Evolutionary conservation across 495 filamentous ascomycete species (phyloP), one percentile per base, ranked within the genome.

Genomic region (Daldinia loculata): DNA sequence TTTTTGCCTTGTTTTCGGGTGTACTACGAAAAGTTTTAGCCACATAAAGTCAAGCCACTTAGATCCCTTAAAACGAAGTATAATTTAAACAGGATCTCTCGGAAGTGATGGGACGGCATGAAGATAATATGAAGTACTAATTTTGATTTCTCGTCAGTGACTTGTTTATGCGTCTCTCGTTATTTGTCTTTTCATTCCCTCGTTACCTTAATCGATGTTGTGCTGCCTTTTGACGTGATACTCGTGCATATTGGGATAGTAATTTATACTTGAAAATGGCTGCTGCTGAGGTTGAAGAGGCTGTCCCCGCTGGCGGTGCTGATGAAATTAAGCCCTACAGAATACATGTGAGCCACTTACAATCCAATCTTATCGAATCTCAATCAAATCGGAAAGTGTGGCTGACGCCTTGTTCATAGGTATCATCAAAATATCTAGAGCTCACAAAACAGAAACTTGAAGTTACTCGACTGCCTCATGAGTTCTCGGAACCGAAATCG

Each of bases 371-470:
- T 53, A 30, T 29, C 24, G 58, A 62, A 50, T 56, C 19, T 53
- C 11, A 39, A n/a, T 38, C 22, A 50, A 39, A 15, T 43, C 14
- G 15, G 26, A 30, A 17, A 57, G 14, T 59, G 65, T 74, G 63
- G 66, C 61, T 68, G 52, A 71, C 45, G 4, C 27, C 17, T 36
- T 39, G 8, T 8, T 45, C 36, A 27, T 52, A 87, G 84, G 79
- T 85, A 17, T 84, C 83, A 4, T 81, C 76, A 29, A 83, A 80
- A 69, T 84, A 87, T 70, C 77, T 87, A 0, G 79, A 85, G 51
- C 80, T 86, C 51, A 86, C 85, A 41, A 80, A 73, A 67, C 82
- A 83, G 72, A 88, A 88, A 67, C 80, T 88, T 22, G 84, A 87
- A 66, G 77, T 87, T 36, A 84, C 85, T 14, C 79, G 85, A 48